phyloP scores from a whole-genome alignment of 2,329 filamentous ascomycete species.

The Apiospora saccharicola region DNA sequence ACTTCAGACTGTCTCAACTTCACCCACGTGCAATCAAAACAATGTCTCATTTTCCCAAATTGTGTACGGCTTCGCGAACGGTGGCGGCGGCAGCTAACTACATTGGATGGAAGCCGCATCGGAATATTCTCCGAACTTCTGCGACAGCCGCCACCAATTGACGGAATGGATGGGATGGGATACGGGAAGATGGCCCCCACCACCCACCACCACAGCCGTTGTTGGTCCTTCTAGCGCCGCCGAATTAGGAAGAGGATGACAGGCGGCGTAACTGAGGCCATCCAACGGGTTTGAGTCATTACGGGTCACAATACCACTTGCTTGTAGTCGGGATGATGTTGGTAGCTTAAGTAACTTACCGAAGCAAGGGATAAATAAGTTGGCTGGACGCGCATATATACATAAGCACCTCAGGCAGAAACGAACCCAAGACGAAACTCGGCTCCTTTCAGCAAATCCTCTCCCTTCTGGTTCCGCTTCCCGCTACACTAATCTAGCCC shows the following conservation, averaged over 20 bases:
- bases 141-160: neutral
- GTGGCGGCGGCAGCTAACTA: neutral
- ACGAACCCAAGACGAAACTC: no score
- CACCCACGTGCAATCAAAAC: neutral
- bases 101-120: neutral
- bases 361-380: no score
- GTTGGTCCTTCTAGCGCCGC: neutral
- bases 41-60: neutral
- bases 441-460: neutral
- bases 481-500: neutral
- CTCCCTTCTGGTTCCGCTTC: neutral
- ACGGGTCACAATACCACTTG: neutral
- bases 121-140: neutral
- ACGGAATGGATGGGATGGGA: neutral
- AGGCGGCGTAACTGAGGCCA: neutral
- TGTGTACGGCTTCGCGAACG: neutral
- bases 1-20: neutral
- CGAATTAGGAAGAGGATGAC: neutral
- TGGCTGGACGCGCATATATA: no score
- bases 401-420: no score
- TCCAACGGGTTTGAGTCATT: neutral
- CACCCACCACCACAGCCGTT: neutral
- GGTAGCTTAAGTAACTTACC: no score
- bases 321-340: neutral
- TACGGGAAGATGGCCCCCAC: neutral